These are phyloP conservation scores for Rhinocladiella similis DNA, from an alignment of 2,329 filamentous ascomycete genomes.

Conservation along the genomic window DNA sequence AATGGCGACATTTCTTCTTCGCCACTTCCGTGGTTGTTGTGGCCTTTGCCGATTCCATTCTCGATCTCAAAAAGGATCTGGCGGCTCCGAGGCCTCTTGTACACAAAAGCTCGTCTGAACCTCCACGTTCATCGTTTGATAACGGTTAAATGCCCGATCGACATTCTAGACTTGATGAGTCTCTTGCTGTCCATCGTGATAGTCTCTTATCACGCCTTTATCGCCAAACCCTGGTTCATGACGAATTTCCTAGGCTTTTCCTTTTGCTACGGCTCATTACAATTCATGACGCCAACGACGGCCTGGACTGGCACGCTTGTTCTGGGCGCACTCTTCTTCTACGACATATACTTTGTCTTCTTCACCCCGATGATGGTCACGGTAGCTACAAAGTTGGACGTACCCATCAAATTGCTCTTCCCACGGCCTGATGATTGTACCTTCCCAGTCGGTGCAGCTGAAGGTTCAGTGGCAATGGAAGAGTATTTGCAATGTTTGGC, in stretches of 20 bases:
- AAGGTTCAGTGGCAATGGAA: constrained; percentile 30
- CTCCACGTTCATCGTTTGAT: constrained; percentile 55
- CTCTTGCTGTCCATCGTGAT: constrained; percentile 56
- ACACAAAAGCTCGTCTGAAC: constrained; percentile 53
- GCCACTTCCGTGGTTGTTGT: constrained; percentile 54
- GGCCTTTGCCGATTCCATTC: constrained; percentile 47
- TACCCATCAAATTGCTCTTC: constrained; percentile 90
- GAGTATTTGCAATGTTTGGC: constrained; percentile 27
- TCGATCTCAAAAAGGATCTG: constrained; percentile 44
- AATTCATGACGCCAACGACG: constrained; percentile 84
- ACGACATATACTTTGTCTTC: constrained; percentile 76
- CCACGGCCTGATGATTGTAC: constrained; percentile 54
- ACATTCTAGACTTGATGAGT: constrained; percentile 54
- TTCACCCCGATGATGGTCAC: constrained; percentile 56
- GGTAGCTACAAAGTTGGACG: constrained; percentile 82
- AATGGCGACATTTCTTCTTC: constrained; percentile 34
- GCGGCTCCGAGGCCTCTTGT: constrained; percentile 49
- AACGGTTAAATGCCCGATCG: constrained; percentile 40
- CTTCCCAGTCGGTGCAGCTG: constrained; percentile 42
- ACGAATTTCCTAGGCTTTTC: constrained; percentile 86
- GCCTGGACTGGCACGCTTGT: constrained; percentile 80
- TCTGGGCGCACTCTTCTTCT: constrained; percentile 79
- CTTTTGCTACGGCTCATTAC: constrained; percentile 79
- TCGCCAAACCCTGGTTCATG: constrained; percentile 65
- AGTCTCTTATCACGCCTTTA: constrained; percentile 64